Evolutionary conservation across 2,329 filamentous ascomycete species (phyloP).

Genomic region (Nemania diffusa): DNA sequence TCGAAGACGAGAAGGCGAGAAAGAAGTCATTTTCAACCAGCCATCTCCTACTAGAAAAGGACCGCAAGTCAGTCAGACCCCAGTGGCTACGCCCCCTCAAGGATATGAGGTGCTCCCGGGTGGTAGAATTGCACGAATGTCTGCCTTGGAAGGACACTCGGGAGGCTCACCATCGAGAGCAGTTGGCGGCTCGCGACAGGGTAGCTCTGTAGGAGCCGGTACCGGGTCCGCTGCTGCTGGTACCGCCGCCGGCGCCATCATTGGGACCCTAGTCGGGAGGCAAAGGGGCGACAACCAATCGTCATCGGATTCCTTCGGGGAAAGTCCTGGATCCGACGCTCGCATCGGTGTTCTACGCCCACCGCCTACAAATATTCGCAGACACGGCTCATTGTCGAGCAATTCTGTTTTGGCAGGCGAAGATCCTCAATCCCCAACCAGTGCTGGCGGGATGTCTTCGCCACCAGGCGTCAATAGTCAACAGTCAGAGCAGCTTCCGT

Average conservation of each 20-base stretch:
- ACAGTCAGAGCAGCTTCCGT: constrained; percentile 93
- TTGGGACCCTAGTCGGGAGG: constrained; percentile 58
- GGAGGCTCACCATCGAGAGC: constrained; percentile 68
- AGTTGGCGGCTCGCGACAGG: constrained; percentile 60
- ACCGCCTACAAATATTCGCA: constrained; percentile 69
- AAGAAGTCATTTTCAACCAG: constrained; percentile 86
- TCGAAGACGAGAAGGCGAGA: constrained; percentile 67
- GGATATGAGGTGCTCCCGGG: constrained; percentile 83
- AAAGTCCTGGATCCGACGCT: constrained; percentile 76
- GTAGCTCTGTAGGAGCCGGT: constrained; percentile 57
- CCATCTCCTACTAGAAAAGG: constrained; percentile 76
- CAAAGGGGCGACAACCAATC: constrained; percentile 66
- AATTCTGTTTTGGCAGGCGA: constrained; percentile 78
- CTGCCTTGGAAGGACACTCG: constrained; percentile 83
- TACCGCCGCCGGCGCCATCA: constrained; percentile 50
- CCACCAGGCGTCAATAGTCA: constrained; percentile 85
- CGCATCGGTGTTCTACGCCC: constrained; percentile 67
- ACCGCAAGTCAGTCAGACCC: constrained; percentile 54
- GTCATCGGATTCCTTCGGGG: constrained; percentile 77
- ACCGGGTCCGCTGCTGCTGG: constrained; percentile 56
- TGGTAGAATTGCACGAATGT: constrained; percentile 94
- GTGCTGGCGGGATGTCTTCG: constrained; percentile 80
- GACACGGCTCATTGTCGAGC: constrained; percentile 90
- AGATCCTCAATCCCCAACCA: constrained; percentile 78
- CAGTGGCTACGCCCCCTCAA: constrained; percentile 50